Conservation (phyloP, 208 protist genomes). For the Crithidia sp. region DNA sequence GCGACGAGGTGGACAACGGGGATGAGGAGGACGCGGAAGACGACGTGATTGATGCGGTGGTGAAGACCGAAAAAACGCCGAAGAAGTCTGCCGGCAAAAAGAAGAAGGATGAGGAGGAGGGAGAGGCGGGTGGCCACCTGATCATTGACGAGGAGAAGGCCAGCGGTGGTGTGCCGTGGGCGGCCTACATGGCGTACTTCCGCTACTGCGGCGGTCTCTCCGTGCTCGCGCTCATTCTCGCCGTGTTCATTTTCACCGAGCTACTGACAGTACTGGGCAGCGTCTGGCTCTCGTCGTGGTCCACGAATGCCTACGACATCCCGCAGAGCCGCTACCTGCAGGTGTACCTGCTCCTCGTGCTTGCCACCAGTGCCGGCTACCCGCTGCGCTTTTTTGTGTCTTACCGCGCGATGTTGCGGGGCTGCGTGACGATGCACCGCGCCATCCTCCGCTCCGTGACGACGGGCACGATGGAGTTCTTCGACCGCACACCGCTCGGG, state of each 20-base stretch:
- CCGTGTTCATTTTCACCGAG: slow-evolving; percentile 64
- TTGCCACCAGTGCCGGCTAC: slow-evolving; percentile 37
- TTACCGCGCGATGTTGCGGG: slow-evolving; percentile 38
- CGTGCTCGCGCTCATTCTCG: slow-evolving; percentile 40
- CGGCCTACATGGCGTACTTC: slow-evolving; percentile 65
- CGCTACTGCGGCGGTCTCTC: slow-evolving; percentile 63
- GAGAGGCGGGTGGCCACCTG: slow-evolving; percentile 4
- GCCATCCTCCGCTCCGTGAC: slow-evolving; percentile 53
- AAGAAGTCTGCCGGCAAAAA: not conserved
- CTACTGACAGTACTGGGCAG: slow-evolving; percentile 33
- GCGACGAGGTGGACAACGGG: too few species aligned
- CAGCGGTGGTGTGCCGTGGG: slow-evolving; percentile 51
- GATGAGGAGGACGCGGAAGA: too few species aligned
- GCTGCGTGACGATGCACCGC: slow-evolving; percentile 42
- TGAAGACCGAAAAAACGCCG: too few species aligned
- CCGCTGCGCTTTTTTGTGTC: slow-evolving; percentile 30
- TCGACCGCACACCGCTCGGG: slow-evolving; percentile 94
- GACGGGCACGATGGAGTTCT: slow-evolving; percentile 89
- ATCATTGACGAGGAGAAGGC: slow-evolving; percentile 64
- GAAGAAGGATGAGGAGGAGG: not conserved
- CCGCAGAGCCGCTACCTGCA: slow-evolving; percentile 36
- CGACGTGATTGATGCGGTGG: too few species aligned
- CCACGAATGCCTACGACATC: slow-evolving; percentile 20
- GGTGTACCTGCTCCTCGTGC: slow-evolving; percentile 43
- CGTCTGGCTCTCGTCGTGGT: slow-evolving; percentile 79